Evolutionary conservation across 441 rosid genomes (phyloP).

Genomic region (Populus tomentosa): DNA sequence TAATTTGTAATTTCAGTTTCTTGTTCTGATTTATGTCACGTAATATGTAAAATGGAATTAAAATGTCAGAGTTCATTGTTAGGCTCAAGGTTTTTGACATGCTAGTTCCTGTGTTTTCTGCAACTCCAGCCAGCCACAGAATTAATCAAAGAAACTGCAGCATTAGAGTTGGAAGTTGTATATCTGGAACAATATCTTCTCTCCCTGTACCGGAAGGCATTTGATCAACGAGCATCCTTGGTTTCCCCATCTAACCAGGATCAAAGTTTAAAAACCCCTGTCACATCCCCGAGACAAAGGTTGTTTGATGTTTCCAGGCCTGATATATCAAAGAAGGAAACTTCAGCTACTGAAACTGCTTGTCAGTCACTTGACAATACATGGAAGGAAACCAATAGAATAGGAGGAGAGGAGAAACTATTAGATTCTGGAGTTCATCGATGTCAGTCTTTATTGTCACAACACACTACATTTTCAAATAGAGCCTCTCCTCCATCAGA

Average conservation of each 20-base stretch:
- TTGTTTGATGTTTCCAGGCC: slow-evolving; percentile 40
- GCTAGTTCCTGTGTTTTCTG: slow-evolving; percentile 4
- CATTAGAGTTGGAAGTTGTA: slow-evolving; percentile 84
- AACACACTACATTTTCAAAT: slow-evolving; percentile 44
- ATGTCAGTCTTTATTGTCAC: slow-evolving; percentile 78
- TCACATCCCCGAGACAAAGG: slow-evolving; percentile 43
- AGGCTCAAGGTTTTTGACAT: not conserved
- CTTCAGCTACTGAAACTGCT: slow-evolving; percentile 31
- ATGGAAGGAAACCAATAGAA: slow-evolving; percentile 28
- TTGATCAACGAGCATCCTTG: slow-evolving; percentile 61
- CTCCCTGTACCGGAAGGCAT: slow-evolving; percentile 74
- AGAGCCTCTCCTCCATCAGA: slow-evolving; percentile 50
- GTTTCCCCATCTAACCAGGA: slow-evolving; percentile 45
- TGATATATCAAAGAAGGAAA: slow-evolving; percentile 31
- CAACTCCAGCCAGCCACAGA: slow-evolving; percentile 64
- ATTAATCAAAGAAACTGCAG: slow-evolving; percentile 78
- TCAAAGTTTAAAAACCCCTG: slow-evolving; percentile 36
- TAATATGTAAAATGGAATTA: too few relatives aligned
- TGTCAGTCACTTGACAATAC: slow-evolving; percentile 28
- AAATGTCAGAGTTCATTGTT: not conserved
- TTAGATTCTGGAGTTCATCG: slow-evolving; percentile 41
- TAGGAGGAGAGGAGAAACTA: slow-evolving; percentile 19
- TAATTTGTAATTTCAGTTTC: too few relatives aligned
- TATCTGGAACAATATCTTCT: slow-evolving; percentile 89
- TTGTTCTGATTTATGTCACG: too few relatives aligned